phyloP scores from a whole-genome alignment of 2,329 filamentous ascomycete genomes.

The Coniosporium tulheliwenetii region DNA sequence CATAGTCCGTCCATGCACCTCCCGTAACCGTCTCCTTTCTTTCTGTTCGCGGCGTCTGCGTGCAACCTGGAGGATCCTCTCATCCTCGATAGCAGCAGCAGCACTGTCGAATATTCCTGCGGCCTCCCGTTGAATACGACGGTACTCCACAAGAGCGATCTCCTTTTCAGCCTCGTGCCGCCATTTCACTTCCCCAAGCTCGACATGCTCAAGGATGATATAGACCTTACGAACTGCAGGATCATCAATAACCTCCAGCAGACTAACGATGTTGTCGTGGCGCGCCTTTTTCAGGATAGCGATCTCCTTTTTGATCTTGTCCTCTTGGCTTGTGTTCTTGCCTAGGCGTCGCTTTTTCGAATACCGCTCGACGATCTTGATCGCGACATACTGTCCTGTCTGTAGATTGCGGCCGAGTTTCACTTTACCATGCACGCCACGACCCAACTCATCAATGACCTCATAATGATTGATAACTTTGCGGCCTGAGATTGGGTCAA shows the following conservation, averaged over 20 bases:
- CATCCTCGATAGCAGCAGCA: conserved; percentile 25
- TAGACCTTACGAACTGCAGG: conserved; percentile 95
- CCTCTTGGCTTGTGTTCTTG: conserved; percentile 50
- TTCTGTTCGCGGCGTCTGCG: conserved; percentile 40
- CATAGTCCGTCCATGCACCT: conserved; percentile 17
- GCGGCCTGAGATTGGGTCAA: conserved; percentile 74
- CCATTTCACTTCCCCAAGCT: conserved; percentile 89
- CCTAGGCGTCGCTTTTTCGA: conserved; percentile 89
- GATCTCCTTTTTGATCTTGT: conserved; percentile 89
- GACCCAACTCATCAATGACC: conserved; percentile 88
- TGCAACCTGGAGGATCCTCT: conserved; percentile 26
- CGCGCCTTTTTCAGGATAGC: conserved; percentile 97
- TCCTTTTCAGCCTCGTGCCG: conserved; percentile 73
- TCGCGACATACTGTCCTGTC: conserved; percentile 69
- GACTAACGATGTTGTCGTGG: conserved; percentile 89
- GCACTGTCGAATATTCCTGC: conserved; percentile 28
- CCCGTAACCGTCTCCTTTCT: conserved; percentile 21
- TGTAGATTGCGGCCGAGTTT: conserved; percentile 76
- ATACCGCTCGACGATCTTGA: conserved; percentile 96
- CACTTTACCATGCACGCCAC: conserved; percentile 93
- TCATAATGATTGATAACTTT: conserved; percentile 98
- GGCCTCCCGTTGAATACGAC: conserved; percentile 60
- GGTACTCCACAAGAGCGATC: conserved; percentile 69
- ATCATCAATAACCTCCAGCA: conserved; percentile 95
- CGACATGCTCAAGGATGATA: conserved; percentile 89